Conservation (phyloP, 768 basidiomycete genomes). For the Suillus tomentosus region DNA sequence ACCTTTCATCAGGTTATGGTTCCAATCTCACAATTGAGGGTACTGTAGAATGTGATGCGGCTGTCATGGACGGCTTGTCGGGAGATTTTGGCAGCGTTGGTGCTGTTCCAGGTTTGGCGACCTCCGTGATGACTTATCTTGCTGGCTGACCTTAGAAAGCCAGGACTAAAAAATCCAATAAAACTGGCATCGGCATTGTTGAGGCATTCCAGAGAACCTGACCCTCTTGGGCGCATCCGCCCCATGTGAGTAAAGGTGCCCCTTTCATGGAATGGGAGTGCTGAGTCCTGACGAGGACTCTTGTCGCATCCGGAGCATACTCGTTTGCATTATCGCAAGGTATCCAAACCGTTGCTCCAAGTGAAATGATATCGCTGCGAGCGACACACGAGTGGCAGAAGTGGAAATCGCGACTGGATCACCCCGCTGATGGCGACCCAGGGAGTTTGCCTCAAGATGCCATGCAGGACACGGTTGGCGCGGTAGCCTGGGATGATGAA, state of each 20-base stretch:
- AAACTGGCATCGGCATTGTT: constrained; percentile 58
- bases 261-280: constrained; percentile 6
- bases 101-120: constrained; percentile 60
- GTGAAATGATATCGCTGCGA: constrained; percentile 50
- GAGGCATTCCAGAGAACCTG: constrained; percentile 47
- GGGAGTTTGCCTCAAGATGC: constrained; percentile 26
- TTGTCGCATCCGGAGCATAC: constrained; percentile 63
- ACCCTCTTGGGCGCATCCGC: constrained; percentile 64
- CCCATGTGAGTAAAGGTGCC: constrained; percentile 53
- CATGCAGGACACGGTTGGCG: constrained; percentile 82
- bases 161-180: constrained; percentile 75
- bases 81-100: constrained; percentile 72
- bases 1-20: constrained; percentile 56
- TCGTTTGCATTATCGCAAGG: constrained; percentile 47
- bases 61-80: constrained; percentile 58
- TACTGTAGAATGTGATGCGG: constrained; percentile 80
- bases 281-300: constrained; percentile 41
- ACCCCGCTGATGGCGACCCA: not conserved
- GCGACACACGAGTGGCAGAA: constrained; percentile 57
- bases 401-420: constrained; percentile 55
- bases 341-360: constrained; percentile 40
- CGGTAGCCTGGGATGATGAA: constrained; percentile 54
- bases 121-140: not conserved
- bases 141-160: not conserved
- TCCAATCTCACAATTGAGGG: constrained; percentile 80